These are phyloP conservation scores for Fusarium phyllophilum DNA, from an alignment of 2,329 filamentous ascomycete species.

Conservation along the genomic window DNA sequence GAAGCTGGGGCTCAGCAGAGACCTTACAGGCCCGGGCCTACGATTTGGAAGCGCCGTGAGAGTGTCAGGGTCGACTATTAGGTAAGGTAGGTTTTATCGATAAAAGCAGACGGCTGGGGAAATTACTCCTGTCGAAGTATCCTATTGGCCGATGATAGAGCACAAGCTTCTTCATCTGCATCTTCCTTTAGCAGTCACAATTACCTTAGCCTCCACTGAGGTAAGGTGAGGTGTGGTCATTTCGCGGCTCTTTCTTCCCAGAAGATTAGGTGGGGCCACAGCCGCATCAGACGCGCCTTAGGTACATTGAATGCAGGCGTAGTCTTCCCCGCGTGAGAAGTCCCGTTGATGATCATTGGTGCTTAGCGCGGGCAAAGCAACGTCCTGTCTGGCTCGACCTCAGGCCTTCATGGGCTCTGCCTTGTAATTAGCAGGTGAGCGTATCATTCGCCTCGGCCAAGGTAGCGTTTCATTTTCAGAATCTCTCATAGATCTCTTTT, in stretches of 20 bases:
- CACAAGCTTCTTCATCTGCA: background rate
- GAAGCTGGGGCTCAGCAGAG: slow-evolving; percentile 22
- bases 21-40: slow-evolving; percentile 9
- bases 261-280: slow-evolving; percentile 29
- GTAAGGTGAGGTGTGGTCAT: slow-evolving; percentile 24
- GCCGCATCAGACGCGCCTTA: slow-evolving; percentile 41
- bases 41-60: slow-evolving; percentile 17
- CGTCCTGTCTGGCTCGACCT: slow-evolving; percentile 38
- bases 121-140: background rate
- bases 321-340: slow-evolving; percentile 17
- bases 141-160: background rate
- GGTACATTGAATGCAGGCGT: slow-evolving; percentile 26
- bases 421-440: background rate
- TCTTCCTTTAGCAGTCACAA: background rate
- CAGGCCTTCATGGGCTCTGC: slow-evolving; percentile 28
- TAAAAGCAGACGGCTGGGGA: background rate
- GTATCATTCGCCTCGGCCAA: background rate
- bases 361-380: slow-evolving; percentile 39
- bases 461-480: background rate
- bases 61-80: background rate
- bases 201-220: background rate
- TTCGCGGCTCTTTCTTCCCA: slow-evolving; percentile 38
- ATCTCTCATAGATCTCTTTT: background rate
- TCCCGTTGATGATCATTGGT: slow-evolving; percentile 31
- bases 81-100: background rate